These are phyloP conservation scores for Scheffersomyces stambukii DNA, from an alignment of 1,139 yeast species.

Conservation along the genomic window DNA sequence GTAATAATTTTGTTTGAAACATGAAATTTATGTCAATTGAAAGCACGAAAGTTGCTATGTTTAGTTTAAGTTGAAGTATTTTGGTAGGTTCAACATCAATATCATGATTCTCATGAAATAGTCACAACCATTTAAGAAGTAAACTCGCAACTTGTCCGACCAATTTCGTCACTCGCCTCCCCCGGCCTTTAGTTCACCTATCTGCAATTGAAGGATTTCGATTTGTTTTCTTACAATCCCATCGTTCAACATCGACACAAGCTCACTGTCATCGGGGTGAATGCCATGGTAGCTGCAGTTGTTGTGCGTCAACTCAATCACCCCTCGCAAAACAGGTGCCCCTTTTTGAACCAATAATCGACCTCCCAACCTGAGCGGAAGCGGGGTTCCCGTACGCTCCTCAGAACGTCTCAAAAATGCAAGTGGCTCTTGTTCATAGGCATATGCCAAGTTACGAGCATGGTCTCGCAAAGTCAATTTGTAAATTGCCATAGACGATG, in stretches of 20 bases:
- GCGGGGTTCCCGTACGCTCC: conserved; percentile 20
- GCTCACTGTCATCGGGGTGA: conserved; percentile 18
- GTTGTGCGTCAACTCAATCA: conserved; percentile 24
- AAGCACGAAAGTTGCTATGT: too few relatives aligned
- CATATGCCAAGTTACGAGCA: conserved; percentile 31
- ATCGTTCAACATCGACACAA: conserved; percentile 25
- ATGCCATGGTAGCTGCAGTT: conserved; percentile 34
- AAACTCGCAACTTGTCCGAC: too few relatives aligned
- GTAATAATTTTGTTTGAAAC: too few relatives aligned
- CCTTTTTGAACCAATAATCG: conserved; percentile 29
- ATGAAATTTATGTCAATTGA: too few relatives aligned
- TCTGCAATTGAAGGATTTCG: conserved; percentile 25
- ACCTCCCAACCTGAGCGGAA: conserved; percentile 39
- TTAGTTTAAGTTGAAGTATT: too few relatives aligned
- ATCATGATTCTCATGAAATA: too few relatives aligned
- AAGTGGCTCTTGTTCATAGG: conserved; percentile 35
- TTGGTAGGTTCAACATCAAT: too few relatives aligned
- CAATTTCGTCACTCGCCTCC: too few relatives aligned
- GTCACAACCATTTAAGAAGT: too few relatives aligned
- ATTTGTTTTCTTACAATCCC: conserved; percentile 35
- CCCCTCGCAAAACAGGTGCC: conserved; percentile 31
- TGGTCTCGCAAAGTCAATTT: conserved; percentile 33
- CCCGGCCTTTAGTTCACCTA: conserved; percentile 15
- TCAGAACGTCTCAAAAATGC: conserved; percentile 26
- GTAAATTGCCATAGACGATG: too few relatives aligned